Evolutionary conservation across 345 rosid species (phyloP).

Genomic region (Camelina neglecta): DNA sequence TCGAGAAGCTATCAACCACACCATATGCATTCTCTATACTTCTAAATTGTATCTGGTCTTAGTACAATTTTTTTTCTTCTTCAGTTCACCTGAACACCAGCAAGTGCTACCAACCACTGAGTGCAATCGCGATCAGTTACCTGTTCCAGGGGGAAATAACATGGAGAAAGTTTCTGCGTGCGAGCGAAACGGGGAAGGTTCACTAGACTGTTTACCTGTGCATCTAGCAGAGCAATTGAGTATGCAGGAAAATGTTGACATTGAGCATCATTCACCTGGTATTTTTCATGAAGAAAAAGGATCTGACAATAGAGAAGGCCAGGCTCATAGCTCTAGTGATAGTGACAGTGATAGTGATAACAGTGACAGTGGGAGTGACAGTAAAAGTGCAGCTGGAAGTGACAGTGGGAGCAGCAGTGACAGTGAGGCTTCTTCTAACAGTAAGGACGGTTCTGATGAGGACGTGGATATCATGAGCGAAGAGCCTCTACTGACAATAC

Average conservation of each 20-base stretch:
- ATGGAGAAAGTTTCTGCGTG: slow-evolving; percentile 49
- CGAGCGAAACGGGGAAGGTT: slow-evolving; percentile 49
- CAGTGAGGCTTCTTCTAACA: slow-evolving; percentile 83
- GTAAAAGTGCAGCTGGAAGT: slow-evolving; percentile 65
- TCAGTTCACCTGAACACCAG: slow-evolving; percentile 76
- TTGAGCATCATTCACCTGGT: slow-evolving; percentile 64
- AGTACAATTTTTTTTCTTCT: slow-evolving; percentile 21
- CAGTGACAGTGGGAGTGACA: slow-evolving; percentile 73
- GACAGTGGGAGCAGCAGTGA: slow-evolving; percentile 95
- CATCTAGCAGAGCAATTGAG: slow-evolving; percentile 48
- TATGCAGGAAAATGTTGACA: slow-evolving; percentile 52
- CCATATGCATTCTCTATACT: slow-evolving; percentile 9
- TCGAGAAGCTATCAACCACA: slow-evolving; percentile 27
- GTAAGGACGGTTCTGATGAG: slow-evolving; percentile 90
- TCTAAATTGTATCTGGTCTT: slow-evolving; percentile 20
- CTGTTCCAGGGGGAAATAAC: slow-evolving; percentile 52
- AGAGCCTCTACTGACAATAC: slow-evolving; percentile 55
- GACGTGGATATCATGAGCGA: slow-evolving; percentile 95
- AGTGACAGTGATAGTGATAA: slow-evolving; percentile 80
- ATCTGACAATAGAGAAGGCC: slow-evolving; percentile 70
- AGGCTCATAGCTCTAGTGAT: slow-evolving; percentile 77
- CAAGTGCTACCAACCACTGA: slow-evolving; percentile 54
- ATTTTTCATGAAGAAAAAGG: slow-evolving; percentile 63
- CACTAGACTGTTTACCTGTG: slow-evolving; percentile 46
- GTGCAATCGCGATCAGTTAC: slow-evolving; percentile 49